Percentiles rank a stretch among this genome's conserved stretches.
These are phyloP conservation scores for Termitomyces eurrhizus DNA, from an alignment of 768 basidiomycete species.

Conservation along the genomic window DNA sequence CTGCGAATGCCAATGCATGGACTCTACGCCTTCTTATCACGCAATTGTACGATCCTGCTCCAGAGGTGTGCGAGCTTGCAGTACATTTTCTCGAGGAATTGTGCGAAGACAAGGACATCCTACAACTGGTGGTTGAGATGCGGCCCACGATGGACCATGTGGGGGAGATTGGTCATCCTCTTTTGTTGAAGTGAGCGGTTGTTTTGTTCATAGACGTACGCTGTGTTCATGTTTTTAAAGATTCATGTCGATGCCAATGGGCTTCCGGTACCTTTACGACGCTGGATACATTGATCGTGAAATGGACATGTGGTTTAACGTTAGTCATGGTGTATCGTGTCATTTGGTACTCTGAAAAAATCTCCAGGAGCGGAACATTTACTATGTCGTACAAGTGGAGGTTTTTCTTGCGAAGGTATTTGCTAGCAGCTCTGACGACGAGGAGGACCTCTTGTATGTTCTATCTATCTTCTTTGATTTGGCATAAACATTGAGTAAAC, in stretches of 20 bases:
- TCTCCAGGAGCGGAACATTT: constrained; percentile 82
- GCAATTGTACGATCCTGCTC: constrained; percentile 90
- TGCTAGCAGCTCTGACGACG: constrained; percentile 56
- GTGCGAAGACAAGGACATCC: constrained; percentile 77
- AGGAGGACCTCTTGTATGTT: constrained; percentile 56
- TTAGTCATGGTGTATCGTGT: constrained; percentile 30
- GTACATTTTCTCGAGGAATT: constrained; percentile 87
- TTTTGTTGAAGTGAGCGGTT: constrained; percentile 77
- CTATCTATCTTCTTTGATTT: not conserved
- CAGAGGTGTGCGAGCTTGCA: constrained; percentile 88
- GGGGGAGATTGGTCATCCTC: constrained; percentile 85
- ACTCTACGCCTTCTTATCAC: constrained; percentile 87
- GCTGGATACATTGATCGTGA: constrained; percentile 92
- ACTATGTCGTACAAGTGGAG: constrained; percentile 93
- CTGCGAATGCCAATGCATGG: constrained; percentile 73
- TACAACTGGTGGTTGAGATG: constrained; percentile 91
- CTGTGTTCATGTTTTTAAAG: constrained; percentile 32
- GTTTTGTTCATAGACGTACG: not conserved
- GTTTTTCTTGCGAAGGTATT: constrained; percentile 85
- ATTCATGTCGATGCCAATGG: constrained; percentile 91
- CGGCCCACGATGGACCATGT: constrained; percentile 94
- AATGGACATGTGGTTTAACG: constrained; percentile 96
- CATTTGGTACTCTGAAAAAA: not conserved
- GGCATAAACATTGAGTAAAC: not conserved
- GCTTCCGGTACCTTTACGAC: constrained; percentile 89